A percentile compares a stretch with the other conserved stretches of the same genome.
Conservation (phyloP, 306 rosid species). For the Cucurbita pepo region DNA sequence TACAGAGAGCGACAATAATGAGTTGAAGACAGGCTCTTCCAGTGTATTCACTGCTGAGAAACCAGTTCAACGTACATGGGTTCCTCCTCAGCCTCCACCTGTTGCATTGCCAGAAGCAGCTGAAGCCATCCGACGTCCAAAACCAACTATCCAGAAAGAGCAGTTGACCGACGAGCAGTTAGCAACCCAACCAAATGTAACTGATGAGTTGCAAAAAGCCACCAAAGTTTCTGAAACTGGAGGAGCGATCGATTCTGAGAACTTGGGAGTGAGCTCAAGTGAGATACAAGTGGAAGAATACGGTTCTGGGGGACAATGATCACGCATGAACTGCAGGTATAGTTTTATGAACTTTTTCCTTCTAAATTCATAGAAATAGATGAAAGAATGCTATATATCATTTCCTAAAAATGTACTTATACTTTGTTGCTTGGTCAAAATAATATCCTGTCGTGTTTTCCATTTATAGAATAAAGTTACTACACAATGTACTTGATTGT, state of each 20-base stretch:
- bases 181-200: constrained; percentile 19
- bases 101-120: constrained; percentile 75
- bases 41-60: constrained; percentile 8
- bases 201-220: constrained; percentile 32
- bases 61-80: constrained; percentile 56
- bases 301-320: background rate
- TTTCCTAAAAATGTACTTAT: background rate
- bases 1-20: constrained; percentile 48
- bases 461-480: background rate
- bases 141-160: constrained; percentile 41
- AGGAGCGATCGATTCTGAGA: constrained; percentile 25
- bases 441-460: background rate
- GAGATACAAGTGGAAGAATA: constrained; percentile 36
- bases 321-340: background rate
- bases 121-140: constrained; percentile 85
- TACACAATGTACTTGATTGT: background rate
- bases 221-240: constrained; percentile 41
- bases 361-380: background rate
- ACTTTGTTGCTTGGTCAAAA: background rate
- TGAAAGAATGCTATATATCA: background rate
- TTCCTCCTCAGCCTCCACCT: constrained; percentile 94
- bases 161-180: constrained; percentile 29
- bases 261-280: constrained; percentile 15
- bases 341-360: background rate
- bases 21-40: constrained; percentile 26